Base-by-base conservation (phyloP, 2,329 filamentous ascomycete species). In the Fusarium subtropicale region DNA sequence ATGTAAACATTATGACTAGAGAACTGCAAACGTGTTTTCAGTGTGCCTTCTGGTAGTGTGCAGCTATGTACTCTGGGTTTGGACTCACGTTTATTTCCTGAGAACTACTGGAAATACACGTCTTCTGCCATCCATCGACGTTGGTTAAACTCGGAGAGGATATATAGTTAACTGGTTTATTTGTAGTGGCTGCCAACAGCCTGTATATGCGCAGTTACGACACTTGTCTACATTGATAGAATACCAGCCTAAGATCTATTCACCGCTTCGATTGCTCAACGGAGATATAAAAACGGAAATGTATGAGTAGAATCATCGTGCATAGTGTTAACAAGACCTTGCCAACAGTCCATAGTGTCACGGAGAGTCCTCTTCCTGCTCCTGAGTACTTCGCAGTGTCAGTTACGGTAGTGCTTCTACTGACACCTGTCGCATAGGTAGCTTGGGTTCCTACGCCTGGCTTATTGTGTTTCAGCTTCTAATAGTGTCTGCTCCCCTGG, bases 161-260 rank as follows among this genome's bases (percentile, higher is more conserved):
- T 28, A 9, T 24, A 18, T 18, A 34, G 31, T 24, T 39, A 44
- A 20, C 18, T 5, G 0, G 13, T 60, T 52, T 33, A 18, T 4
- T 22, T 38, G 48, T 39, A 16, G 53, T 46, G 50, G 45, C 52
- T 44, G 12, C 13, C 13, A 22, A 15, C 34, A n/a, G 46, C n/a
- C 39, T 31, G 10, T 60, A 42, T 51, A 26, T 36, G 12, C 30
- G 26, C 60, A 68, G 50, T 56, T 34, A 18, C 30, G 18, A 45
- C 65, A 50, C 54, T 50, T 36, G 47, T 47, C 22, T 42, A 16
- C 44, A 50, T 56, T 50, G 44, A 22, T 36, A 28, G 10, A 16
- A 24, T 41, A 56, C 34, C 30, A 45, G 36, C 36, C 30, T 11
- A 47, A 16, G 15, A 15, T 12, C 20, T 7, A 10, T 31, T n/a